Percentiles rank a stretch among this genome's conserved stretches.
These are phyloP conservation scores for Saccharata proteae DNA, from an alignment of 2,329 filamentous ascomycete species.

Conservation along the genomic window DNA sequence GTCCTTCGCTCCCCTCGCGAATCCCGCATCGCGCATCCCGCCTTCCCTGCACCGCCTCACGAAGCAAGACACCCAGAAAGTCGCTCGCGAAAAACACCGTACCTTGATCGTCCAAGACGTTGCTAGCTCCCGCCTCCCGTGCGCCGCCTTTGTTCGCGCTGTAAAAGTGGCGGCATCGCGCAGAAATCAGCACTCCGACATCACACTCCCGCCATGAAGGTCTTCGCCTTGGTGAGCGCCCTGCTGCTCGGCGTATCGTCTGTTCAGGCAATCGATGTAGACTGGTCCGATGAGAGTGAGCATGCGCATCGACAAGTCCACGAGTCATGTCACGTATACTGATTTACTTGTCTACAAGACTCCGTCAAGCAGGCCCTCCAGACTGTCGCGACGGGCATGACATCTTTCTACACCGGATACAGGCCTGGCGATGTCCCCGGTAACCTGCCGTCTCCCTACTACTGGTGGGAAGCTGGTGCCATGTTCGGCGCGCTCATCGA, in stretches of 20 bases:
- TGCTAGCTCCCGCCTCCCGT: no score
- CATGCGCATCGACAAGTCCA: no score
- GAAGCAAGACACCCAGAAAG: no score
- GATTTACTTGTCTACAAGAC: slow-evolving; percentile 1
- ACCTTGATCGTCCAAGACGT: no score
- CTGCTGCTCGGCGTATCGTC: slow-evolving; percentile 20
- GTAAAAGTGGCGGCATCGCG: neutral
- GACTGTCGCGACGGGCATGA: slow-evolving; percentile 8
- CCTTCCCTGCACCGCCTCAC: no score
- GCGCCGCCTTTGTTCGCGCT: no score
- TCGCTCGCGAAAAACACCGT: no score
- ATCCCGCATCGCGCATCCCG: no score
- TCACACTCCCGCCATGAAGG: slow-evolving; percentile 22
- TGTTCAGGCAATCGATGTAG: slow-evolving; percentile 18
- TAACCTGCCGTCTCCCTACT: slow-evolving; percentile 37
- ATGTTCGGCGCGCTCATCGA: slow-evolving; percentile 28
- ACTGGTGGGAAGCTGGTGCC: slow-evolving; percentile 31
- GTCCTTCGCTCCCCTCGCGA: no score
- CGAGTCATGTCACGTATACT: no score
- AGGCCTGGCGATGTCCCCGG: slow-evolving; percentile 21
- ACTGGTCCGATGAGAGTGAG: slow-evolving; percentile 7
- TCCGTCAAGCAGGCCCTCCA: slow-evolving; percentile 6
- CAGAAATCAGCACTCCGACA: no score
- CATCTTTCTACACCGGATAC: slow-evolving; percentile 7
- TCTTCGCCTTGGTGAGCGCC: slow-evolving; percentile 19